A percentile compares a stretch with the other conserved stretches of the same genome.
Conservation (phyloP, 352 stramenopile species). For the Stephanocyclus meneghinianus region DNA sequence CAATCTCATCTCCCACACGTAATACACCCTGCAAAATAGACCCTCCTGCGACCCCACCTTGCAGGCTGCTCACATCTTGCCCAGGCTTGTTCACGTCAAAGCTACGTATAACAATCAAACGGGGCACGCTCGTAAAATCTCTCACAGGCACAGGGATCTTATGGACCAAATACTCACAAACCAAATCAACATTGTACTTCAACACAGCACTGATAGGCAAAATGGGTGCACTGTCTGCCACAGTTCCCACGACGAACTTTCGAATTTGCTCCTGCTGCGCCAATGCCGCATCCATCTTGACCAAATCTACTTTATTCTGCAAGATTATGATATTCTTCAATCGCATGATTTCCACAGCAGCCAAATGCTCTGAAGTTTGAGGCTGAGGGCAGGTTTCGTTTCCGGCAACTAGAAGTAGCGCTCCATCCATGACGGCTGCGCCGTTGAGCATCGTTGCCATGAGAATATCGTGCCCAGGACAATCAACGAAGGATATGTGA, state of each 20-base stretch:
- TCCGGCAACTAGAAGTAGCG: slow-evolving; percentile 95
- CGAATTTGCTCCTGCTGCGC: slow-evolving; percentile 96
- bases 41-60: slow-evolving; percentile 87
- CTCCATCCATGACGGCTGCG: slow-evolving; percentile 99
- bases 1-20: slow-evolving; percentile 96
- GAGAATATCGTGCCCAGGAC: slow-evolving; percentile 99
- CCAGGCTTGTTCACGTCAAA: slow-evolving; percentile 99
- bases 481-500: slow-evolving; percentile 99
- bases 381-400: slow-evolving; percentile 97
- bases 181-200: slow-evolving; percentile 99
- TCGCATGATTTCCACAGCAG: slow-evolving; percentile 99
- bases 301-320: slow-evolving; percentile 99
- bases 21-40: slow-evolving; percentile 97
- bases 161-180: slow-evolving; percentile 99
- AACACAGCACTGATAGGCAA: slow-evolving; percentile 99
- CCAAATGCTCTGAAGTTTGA: slow-evolving; percentile 99
- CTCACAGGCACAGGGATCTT: slow-evolving; percentile 97
- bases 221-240: slow-evolving; percentile 96
- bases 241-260: slow-evolving; percentile 89
- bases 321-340: slow-evolving; percentile 99
- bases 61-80: slow-evolving; percentile 96
- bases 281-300: slow-evolving; percentile 97
- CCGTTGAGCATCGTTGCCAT: slow-evolving; percentile 99
- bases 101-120: slow-evolving; percentile 99
- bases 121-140: slow-evolving; percentile 96